These are phyloP conservation scores for Hanseniaspora mollemarum DNA, from an alignment of 805 yeast species.

Conservation along the genomic window DNA sequence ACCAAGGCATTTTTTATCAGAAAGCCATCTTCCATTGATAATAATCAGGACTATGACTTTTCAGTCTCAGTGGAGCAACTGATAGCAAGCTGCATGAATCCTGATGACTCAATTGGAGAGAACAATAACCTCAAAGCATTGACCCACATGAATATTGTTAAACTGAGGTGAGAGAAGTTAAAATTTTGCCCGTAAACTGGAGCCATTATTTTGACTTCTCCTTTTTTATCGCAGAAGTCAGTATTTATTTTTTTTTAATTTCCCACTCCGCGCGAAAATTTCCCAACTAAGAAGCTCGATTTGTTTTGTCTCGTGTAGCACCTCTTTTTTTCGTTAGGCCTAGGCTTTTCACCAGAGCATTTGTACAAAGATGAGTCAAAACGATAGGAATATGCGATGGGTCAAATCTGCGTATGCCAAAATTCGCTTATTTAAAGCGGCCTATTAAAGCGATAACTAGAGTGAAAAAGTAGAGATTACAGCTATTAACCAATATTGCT, in stretches of 20 bases:
- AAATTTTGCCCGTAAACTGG: neutral
- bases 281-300: neutral
- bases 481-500: neutral
- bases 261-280: neutral
- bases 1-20: neutral
- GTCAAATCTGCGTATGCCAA: neutral
- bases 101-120: neutral
- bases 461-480: too few species aligned
- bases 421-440: too few species aligned
- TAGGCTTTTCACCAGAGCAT: too few species aligned
- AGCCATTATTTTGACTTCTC: neutral
- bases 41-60: neutral
- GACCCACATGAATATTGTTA: neutral
- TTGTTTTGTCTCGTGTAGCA: too few species aligned
- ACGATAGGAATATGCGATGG: neutral
- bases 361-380: neutral
- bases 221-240: neutral
- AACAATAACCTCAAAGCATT: slow-evolving; percentile 1
- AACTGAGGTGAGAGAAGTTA: neutral
- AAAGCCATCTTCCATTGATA: neutral
- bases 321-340: too few species aligned
- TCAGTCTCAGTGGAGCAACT: neutral
- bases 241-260: too few species aligned
- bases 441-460: too few species aligned
- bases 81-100: neutral